Percentiles rank a stretch among this genome's conserved stretches.
phyloP scores from a whole-genome alignment of 1,284 basidiomycete species.

The Lignosus rhinocerotis region DNA sequence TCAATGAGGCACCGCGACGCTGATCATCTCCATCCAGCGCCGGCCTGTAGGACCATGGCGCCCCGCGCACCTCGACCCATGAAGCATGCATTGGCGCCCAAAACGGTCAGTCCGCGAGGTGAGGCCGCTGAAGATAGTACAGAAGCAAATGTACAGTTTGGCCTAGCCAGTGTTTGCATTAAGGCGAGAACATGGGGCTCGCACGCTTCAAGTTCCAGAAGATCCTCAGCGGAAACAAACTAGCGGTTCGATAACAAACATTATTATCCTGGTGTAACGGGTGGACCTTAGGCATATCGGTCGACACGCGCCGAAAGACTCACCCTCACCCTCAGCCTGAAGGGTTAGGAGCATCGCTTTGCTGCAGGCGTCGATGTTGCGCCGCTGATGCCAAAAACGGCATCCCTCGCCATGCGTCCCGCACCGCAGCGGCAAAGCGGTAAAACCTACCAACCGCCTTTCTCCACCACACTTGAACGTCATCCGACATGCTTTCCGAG shows the following conservation, averaged over 20 bases:
- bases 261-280: not conserved
- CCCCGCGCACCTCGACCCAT: not conserved
- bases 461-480: not conserved
- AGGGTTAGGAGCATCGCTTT: not conserved
- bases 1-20: constrained; percentile 11
- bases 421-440: not conserved
- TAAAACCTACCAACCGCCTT: not conserved
- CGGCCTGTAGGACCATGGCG: constrained; percentile 3
- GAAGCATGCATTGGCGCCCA: constrained; percentile 3
- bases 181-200: not conserved
- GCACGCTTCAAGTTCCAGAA: not conserved
- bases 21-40: constrained; percentile 18
- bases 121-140: not conserved
- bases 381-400: not conserved
- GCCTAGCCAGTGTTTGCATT: not conserved
- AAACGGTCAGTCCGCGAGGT: not conserved
- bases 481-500: not conserved
- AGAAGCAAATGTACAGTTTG: not conserved
- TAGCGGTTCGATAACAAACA: not conserved
- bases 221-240: not conserved
- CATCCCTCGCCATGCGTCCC: not conserved
- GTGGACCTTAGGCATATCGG: too few species aligned
- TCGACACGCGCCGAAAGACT: not conserved
- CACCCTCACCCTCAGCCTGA: not conserved
- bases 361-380: not conserved